Conservation (phyloP, 208 protist species). For the Plasmodiophora brassicae region DNA sequence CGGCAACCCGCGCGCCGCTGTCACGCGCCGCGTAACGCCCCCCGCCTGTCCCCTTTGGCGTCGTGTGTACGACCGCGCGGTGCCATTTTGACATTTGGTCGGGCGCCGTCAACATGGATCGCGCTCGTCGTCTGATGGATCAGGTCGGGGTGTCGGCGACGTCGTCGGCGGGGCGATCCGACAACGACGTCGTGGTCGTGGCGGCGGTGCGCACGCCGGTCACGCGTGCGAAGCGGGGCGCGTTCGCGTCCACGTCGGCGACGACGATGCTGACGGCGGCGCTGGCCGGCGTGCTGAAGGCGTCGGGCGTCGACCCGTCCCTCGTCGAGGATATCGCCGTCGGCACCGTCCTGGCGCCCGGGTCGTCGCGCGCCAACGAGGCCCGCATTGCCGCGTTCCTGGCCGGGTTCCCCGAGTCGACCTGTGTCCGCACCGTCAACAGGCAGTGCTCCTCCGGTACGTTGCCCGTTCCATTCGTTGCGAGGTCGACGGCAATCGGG, state of each 20-base stretch:
- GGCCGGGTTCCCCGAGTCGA: constrained; percentile 47
- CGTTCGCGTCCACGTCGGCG: neutral
- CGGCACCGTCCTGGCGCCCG: constrained; percentile 38
- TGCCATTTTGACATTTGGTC: no score
- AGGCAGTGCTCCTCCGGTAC: constrained; percentile 46
- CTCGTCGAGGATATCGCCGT: constrained; percentile 30
- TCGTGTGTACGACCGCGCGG: no score
- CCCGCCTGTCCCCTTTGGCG: no score
- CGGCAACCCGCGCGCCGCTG: no score
- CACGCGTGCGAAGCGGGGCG: neutral
- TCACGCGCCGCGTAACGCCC: no score
- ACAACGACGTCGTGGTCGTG: constrained; percentile 3
- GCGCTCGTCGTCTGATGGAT: no score
- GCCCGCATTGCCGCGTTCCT: constrained; percentile 39
- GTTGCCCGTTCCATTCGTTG: neutral
- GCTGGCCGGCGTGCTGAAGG: neutral
- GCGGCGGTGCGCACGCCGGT: neutral
- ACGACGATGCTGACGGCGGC: neutral
- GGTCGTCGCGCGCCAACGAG: constrained; percentile 20
- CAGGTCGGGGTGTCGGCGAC: no score
- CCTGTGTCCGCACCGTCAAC: constrained; percentile 43
- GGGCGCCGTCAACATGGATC: no score
- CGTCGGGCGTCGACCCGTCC: neutral
- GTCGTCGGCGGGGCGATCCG: no score
- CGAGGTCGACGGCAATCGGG: neutral